Percentiles rank a stretch among this genome's conserved stretches.
Conservation (phyloP, 192 early-diverging fungal genomes). For the Coemansia sp. region DNA sequence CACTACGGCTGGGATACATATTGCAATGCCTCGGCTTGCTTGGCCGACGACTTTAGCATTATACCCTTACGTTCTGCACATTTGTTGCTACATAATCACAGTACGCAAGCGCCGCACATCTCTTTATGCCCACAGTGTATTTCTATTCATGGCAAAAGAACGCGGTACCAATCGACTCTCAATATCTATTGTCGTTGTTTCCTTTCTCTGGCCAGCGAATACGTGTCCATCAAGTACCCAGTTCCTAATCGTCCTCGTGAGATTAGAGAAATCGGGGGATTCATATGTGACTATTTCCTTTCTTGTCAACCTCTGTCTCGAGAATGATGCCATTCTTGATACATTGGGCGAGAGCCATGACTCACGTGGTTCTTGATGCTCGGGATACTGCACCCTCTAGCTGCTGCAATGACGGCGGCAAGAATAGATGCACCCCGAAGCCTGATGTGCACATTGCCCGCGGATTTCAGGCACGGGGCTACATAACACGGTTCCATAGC, state of each 20-base stretch:
- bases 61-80: neutral
- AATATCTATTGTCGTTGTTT: neutral
- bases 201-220: neutral
- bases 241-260: neutral
- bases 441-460: neutral
- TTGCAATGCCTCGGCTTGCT: neutral
- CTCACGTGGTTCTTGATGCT: neutral
- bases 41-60: neutral
- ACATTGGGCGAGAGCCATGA: neutral
- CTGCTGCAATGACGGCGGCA: neutral
- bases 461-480: neutral
- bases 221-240: neutral
- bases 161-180: no score
- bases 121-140: neutral
- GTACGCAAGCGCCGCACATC: neutral
- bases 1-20: neutral
- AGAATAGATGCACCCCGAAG: neutral
- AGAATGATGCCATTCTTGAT: neutral
- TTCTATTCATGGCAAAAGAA: neutral
- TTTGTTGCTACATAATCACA: neutral
- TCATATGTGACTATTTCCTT: neutral
- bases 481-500: neutral
- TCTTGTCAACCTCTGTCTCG: no score
- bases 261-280: neutral
- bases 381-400: neutral